A percentile compares a stretch with the other conserved stretches of the same genome.
Evolutionary conservation across 2,329 filamentous ascomycete species (phyloP).

Genomic region (Trichoderma cornu-damae): DNA sequence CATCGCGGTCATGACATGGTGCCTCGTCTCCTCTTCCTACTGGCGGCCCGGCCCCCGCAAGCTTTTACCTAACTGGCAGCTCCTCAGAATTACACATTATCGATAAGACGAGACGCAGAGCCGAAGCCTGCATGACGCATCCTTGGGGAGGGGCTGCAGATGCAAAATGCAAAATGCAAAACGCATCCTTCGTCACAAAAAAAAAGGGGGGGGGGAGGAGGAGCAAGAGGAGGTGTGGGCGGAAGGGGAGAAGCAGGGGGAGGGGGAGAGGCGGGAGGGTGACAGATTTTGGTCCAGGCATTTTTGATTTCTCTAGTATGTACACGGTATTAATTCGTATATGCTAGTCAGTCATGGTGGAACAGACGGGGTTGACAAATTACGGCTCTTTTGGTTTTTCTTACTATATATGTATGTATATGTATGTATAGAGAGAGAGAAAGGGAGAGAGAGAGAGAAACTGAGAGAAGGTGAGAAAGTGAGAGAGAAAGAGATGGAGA

Average conservation of each 20-base stretch:
- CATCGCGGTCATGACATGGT: not conserved
- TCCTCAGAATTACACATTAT: conserved; percentile 6
- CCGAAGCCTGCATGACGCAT: not conserved
- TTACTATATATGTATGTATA: too few relatives aligned
- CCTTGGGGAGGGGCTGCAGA: conserved; percentile 5
- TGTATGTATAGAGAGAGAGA: too few relatives aligned
- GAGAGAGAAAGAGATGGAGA: too few relatives aligned
- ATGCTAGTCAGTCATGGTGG: not conserved
- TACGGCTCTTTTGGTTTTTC: too few relatives aligned
- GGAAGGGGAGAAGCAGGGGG: not conserved
- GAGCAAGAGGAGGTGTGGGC: not conserved
- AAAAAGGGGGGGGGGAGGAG: not conserved
- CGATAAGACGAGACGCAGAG: conserved; percentile 7
- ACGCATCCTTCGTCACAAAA: conserved; percentile 12
- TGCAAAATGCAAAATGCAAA: conserved; percentile 8
- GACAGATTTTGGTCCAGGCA: not conserved
- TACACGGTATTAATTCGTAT: too few relatives aligned
- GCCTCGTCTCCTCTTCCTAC: not conserved
- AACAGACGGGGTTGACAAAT: too few relatives aligned
- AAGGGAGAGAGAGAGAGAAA: too few relatives aligned
- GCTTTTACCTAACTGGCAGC: conserved; percentile 9
- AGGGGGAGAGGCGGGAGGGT: not conserved
- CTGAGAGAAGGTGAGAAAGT: too few relatives aligned
- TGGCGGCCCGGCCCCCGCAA: not conserved
- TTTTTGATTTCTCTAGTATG: not conserved